phyloP scores from a whole-genome alignment of 768 basidiomycete genomes.

The Lentinula raphanica region DNA sequence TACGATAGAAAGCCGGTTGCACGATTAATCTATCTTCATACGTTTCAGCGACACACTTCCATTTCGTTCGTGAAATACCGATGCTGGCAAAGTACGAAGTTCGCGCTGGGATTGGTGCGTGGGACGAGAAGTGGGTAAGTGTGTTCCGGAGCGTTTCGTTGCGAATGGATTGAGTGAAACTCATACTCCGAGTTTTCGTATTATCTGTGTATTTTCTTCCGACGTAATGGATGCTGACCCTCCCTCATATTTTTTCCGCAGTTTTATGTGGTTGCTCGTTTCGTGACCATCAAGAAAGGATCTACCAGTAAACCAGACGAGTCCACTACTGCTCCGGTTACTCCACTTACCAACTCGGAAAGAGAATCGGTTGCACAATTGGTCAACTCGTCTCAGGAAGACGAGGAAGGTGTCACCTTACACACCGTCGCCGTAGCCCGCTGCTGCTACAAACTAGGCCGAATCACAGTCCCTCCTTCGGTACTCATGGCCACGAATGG shows the following conservation, averaged over 20 bases:
- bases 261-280: slow-evolving; percentile 5
- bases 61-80: slow-evolving; percentile 68
- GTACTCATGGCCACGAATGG: slow-evolving; percentile 60
- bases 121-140: slow-evolving; percentile 80
- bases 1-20: neutral
- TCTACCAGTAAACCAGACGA: neutral
- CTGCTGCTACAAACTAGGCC: slow-evolving; percentile 63
- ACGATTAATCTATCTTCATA: neutral
- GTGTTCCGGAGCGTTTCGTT: too few species aligned
- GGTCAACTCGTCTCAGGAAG: slow-evolving; percentile 27
- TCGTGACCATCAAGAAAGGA: neutral
- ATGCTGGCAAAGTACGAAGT: slow-evolving; percentile 60
- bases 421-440: slow-evolving; percentile 63
- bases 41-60: slow-evolving; percentile 53
- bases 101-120: slow-evolving; percentile 47
- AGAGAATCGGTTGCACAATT: neutral
- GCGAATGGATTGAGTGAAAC: too few species aligned
- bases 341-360: neutral
- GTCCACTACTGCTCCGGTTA: neutral
- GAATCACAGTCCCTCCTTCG: slow-evolving; percentile 69
- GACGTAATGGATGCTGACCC: too few species aligned
- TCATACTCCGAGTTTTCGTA: neutral
- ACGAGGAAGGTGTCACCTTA: slow-evolving; percentile 55
- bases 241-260: neutral
- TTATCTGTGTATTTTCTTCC: neutral